A percentile compares a stretch with the other conserved stretches of the same genome.
Evolutionary conservation across 2,329 filamentous ascomycete species (phyloP).

Genomic region (Endoconidiophora polonica): DNA sequence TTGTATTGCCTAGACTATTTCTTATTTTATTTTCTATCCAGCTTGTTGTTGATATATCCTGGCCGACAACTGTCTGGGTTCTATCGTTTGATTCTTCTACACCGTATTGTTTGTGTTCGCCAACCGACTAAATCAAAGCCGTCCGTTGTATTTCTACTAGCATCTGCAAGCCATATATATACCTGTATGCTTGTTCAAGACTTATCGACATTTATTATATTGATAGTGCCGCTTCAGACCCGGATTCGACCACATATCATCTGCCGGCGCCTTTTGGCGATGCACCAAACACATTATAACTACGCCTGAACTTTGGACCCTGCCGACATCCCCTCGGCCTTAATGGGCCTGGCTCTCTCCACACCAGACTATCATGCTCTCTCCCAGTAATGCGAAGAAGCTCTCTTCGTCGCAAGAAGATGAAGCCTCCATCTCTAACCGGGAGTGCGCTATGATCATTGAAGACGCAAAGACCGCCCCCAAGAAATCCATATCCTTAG

Average conservation of each 20-base stretch:
- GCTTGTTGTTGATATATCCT: too few species aligned
- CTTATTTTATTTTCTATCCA: background rate
- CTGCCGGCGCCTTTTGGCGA: background rate
- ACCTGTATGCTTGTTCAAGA: too few species aligned
- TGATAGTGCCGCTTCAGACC: background rate
- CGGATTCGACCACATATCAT: background rate
- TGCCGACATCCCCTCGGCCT: background rate
- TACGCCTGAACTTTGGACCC: background rate
- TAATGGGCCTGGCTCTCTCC: background rate
- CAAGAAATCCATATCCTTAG: background rate
- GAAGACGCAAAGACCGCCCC: background rate
- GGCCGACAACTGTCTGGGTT: too few species aligned
- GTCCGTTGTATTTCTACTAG: too few species aligned
- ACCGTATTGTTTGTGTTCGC: too few species aligned
- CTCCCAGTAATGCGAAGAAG: slow-evolving; percentile 5
- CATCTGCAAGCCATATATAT: too few species aligned
- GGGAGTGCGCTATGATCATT: slow-evolving; percentile 5
- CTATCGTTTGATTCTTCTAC: too few species aligned
- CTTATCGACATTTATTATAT: too few species aligned
- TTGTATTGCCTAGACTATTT: background rate
- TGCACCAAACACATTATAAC: background rate
- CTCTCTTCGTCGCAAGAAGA: slow-evolving; percentile 12
- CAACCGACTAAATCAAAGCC: too few species aligned
- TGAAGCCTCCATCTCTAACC: slow-evolving; percentile 9
- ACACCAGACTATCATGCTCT: slow-evolving; percentile 5